Conservation (phyloP, 2,329 filamentous ascomycete genomes). For the Zasmidium angulare region DNA sequence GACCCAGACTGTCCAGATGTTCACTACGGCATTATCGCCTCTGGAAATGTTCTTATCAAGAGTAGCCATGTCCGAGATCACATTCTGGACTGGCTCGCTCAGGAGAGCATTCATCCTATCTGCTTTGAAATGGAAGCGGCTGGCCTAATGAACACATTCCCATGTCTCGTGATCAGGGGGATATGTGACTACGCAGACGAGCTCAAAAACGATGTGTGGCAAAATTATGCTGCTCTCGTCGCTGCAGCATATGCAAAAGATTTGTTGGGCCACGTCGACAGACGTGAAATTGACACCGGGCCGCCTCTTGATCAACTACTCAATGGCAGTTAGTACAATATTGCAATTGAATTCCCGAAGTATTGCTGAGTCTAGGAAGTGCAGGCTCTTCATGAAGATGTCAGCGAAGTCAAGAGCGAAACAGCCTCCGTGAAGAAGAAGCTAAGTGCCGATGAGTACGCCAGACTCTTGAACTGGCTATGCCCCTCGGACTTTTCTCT, state of each 20-base stretch:
- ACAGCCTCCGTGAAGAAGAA: not conserved
- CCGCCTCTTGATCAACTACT: not conserved
- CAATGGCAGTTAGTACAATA: not conserved
- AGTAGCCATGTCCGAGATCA: constrained; percentile 23
- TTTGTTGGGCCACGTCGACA: constrained; percentile 6
- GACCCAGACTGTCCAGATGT: constrained; percentile 24
- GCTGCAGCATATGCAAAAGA: constrained; percentile 27
- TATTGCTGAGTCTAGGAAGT: not conserved
- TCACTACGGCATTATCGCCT: constrained; percentile 42
- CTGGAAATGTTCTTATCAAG: constrained; percentile 43
- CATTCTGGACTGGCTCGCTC: constrained; percentile 24
- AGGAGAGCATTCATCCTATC: constrained; percentile 1
- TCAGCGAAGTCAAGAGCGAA: not conserved
- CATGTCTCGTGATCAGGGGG: constrained; percentile 26
- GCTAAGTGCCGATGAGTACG: not conserved
- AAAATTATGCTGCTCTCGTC: constrained; percentile 22
- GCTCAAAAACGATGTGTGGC: constrained; percentile 26
- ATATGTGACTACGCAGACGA: constrained; percentile 27
- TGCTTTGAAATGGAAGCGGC: constrained; percentile 28
- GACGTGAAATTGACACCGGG: not conserved
- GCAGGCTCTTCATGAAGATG: not conserved
- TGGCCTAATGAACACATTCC: constrained; percentile 22
- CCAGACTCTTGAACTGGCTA: not conserved
- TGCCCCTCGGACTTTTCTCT: not conserved
- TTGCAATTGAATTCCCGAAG: not conserved